Evolutionary conservation across 2,329 filamentous ascomycete genomes (phyloP).

Genomic region (Mycosphaerella sp.): DNA sequence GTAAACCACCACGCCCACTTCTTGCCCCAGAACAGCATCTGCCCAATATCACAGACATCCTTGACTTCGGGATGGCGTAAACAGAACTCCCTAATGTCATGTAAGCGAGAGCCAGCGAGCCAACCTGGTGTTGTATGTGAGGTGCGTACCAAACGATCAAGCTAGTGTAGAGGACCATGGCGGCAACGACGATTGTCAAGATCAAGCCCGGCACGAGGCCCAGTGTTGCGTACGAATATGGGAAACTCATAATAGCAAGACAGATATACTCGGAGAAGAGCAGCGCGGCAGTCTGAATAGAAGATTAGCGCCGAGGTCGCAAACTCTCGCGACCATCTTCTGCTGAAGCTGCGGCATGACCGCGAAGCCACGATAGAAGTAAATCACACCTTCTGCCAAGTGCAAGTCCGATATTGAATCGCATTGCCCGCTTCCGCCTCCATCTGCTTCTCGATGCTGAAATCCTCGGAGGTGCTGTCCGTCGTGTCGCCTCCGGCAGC

Average conservation of each 20-base stretch:
- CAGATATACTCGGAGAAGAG: slow-evolving; percentile 96
- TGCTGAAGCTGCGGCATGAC: neutral
- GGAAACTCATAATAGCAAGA: slow-evolving; percentile 89
- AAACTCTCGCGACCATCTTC: neutral
- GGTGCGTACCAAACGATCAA: slow-evolving; percentile 53
- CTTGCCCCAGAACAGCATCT: slow-evolving; percentile 85
- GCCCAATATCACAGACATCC: slow-evolving; percentile 92
- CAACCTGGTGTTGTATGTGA: neutral
- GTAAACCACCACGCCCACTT: slow-evolving; percentile 60
- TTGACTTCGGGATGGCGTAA: slow-evolving; percentile 83
- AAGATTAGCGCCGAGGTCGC: neutral
- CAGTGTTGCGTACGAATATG: slow-evolving; percentile 82
- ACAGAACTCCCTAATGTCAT: slow-evolving; percentile 68
- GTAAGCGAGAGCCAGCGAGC: neutral
- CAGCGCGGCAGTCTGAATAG: slow-evolving; percentile 66
- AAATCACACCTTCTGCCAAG: slow-evolving; percentile 70
- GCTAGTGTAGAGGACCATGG: slow-evolving; percentile 76
- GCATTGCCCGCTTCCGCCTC: slow-evolving; percentile 68
- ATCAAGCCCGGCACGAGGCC: slow-evolving; percentile 84
- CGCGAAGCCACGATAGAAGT: neutral
- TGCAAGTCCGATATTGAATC: slow-evolving; percentile 90
- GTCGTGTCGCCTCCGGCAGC: slow-evolving; percentile 11
- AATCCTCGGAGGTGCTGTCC: slow-evolving; percentile 27
- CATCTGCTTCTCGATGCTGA: slow-evolving; percentile 60
- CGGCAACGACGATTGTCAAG: slow-evolving; percentile 70